Percentiles rank a stretch among this genome's conserved stretches.
phyloP scores from a whole-genome alignment of 768 basidiomycete species.

The Punctularia strigosozonata region DNA sequence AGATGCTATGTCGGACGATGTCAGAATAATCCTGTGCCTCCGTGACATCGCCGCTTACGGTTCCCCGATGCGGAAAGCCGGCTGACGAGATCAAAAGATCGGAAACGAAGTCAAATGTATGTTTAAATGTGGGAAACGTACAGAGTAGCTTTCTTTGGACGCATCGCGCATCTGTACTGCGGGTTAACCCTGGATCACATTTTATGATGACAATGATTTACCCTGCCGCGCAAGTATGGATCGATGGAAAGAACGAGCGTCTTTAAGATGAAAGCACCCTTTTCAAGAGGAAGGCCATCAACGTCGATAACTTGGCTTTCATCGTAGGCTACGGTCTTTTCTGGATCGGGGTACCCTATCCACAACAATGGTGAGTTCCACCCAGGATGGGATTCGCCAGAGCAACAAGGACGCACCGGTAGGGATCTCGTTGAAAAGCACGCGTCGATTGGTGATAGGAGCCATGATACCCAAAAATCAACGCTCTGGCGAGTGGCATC shows the following conservation, averaged over 20 bases:
- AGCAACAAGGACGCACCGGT: slow-evolving; percentile 6
- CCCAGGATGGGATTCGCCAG: not conserved
- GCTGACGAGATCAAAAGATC: slow-evolving; percentile 2
- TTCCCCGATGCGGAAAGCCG: slow-evolving; percentile 13
- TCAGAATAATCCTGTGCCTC: not conserved
- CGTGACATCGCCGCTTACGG: slow-evolving; percentile 12
- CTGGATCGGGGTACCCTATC: slow-evolving; percentile 6
- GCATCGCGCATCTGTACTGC: slow-evolving; percentile 10
- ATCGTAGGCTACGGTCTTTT: slow-evolving; percentile 5
- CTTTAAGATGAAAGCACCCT: slow-evolving; percentile 7
- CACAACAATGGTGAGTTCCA: not conserved
- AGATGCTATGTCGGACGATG: not conserved
- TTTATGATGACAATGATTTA: too few relatives aligned
- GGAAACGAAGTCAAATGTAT: not conserved
- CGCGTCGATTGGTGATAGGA: slow-evolving; percentile 15
- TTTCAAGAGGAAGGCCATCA: slow-evolving; percentile 2
- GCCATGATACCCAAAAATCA: too few relatives aligned
- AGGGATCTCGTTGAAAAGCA: slow-evolving; percentile 17
- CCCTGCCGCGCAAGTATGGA: slow-evolving; percentile 27
- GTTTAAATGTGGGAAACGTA: not conserved
- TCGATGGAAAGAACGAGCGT: slow-evolving; percentile 25
- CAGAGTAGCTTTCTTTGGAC: slow-evolving; percentile 1
- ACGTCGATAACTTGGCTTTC: slow-evolving; percentile 6
- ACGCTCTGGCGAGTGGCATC: too few relatives aligned
- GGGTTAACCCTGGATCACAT: slow-evolving; percentile 10